phyloP scores from a whole-genome alignment of 2,329 filamentous ascomycete species.

The Aspergillus niger region DNA sequence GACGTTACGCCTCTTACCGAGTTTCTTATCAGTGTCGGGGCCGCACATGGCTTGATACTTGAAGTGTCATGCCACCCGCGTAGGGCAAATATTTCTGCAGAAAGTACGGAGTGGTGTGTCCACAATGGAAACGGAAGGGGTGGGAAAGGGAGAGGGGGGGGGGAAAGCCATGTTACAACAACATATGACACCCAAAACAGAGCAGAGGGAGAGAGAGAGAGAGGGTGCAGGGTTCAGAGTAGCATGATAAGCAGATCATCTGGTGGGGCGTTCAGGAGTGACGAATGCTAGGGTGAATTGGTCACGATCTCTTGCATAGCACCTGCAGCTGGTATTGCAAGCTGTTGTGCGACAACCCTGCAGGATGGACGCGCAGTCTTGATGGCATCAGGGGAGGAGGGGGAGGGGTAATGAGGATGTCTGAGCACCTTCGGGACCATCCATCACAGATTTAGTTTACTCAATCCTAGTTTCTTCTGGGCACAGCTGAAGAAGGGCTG shows the following conservation, averaged over 20 bases:
- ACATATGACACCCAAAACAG: constrained; percentile 6
- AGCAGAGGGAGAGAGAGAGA: background rate
- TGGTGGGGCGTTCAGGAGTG: constrained; percentile 7
- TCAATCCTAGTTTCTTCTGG: background rate
- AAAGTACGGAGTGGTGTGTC: constrained; percentile 1
- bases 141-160: background rate
- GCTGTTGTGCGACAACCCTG: constrained; percentile 7
- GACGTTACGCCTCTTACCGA: background rate
- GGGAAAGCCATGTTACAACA: background rate
- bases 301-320: constrained; percentile 10
- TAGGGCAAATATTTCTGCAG: background rate
- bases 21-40: background rate
- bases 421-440: background rate
- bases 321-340: constrained; percentile 9
- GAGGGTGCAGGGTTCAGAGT: constrained; percentile 4
- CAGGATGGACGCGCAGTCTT: background rate
- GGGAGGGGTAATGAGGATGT: background rate
- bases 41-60: background rate
- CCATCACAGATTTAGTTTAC: background rate
- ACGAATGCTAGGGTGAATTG: constrained; percentile 10
- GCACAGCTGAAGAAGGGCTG: background rate
- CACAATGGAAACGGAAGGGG: background rate
- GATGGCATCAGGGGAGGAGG: background rate
- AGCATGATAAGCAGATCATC: constrained; percentile 13
- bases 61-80: constrained; percentile 5